Percentiles rank a stretch among this genome's conserved stretches.
phyloP scores from a whole-genome alignment of 2,329 filamentous ascomycete genomes.

The Neonectria coccinea region DNA sequence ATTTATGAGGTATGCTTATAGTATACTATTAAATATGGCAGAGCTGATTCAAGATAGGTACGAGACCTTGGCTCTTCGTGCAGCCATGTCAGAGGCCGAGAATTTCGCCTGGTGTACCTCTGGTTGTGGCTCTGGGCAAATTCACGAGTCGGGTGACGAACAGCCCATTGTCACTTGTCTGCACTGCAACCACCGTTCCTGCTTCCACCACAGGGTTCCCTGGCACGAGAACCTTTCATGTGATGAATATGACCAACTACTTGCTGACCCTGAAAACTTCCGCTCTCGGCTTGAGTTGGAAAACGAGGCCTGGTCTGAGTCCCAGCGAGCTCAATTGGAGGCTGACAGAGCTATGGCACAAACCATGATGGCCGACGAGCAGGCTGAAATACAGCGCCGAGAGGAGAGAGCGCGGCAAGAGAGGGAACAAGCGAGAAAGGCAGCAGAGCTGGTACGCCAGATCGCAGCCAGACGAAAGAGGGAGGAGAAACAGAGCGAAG shows the following conservation, averaged over 20 bases:
- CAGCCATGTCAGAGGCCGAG: constrained; percentile 55
- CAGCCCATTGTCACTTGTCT: constrained; percentile 58
- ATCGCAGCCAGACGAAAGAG: constrained; percentile 45
- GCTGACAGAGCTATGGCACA: constrained; percentile 54
- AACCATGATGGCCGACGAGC: constrained; percentile 48
- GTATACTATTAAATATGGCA: background rate
- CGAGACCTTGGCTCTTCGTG: constrained; percentile 57
- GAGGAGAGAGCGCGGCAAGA: constrained; percentile 41
- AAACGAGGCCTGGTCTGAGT: constrained; percentile 51
- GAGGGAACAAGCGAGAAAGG: constrained; percentile 41
- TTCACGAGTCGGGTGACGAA: constrained; percentile 56
- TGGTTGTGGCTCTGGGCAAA: constrained; percentile 63
- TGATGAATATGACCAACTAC: constrained; percentile 56
- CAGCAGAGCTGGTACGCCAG: constrained; percentile 44
- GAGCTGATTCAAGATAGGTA: constrained; percentile 49
- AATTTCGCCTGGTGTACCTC: constrained; percentile 67
- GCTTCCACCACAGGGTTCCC: constrained; percentile 55
- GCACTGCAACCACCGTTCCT: constrained; percentile 55
- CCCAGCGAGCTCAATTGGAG: constrained; percentile 61
- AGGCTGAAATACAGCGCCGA: constrained; percentile 40
- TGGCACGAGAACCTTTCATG: constrained; percentile 59
- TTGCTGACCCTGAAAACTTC: constrained; percentile 54
- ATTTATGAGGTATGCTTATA: constrained; percentile 54
- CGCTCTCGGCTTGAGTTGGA: constrained; percentile 52
- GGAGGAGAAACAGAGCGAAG: constrained; percentile 51